phyloP scores from a whole-genome alignment of 768 basidiomycete genomes.

The Trametes punicea region DNA sequence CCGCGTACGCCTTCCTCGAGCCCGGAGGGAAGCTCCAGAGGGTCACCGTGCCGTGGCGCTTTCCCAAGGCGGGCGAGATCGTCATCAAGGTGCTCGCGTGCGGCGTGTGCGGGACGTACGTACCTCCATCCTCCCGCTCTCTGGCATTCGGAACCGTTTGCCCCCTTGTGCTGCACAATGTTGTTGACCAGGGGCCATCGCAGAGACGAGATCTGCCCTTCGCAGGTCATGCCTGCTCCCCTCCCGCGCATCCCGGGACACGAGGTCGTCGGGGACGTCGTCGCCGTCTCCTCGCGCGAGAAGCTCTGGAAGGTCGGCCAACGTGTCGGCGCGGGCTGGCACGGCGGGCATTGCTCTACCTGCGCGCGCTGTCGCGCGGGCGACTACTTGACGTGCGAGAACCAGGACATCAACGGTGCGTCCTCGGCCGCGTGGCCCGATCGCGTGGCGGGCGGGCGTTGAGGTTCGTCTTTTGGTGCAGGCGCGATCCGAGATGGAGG shows the following conservation, averaged over 20 bases:
- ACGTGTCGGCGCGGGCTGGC: conserved; percentile 32
- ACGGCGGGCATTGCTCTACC: conserved; percentile 26
- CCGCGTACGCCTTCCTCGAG: conserved; percentile 24
- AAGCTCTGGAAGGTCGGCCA: conserved; percentile 25
- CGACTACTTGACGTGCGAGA: conserved; percentile 27
- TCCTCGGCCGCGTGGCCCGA: no score
- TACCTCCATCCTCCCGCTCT: not conserved
- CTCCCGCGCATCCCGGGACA: conserved; percentile 30
- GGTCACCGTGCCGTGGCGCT: conserved; percentile 22
- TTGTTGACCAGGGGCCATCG: not conserved
- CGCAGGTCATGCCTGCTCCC: conserved; percentile 11
- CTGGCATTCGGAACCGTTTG: no score
- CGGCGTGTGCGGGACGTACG: conserved; percentile 27
- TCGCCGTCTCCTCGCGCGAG: conserved; percentile 21
- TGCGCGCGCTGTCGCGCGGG: conserved; percentile 28
- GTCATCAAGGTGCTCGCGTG: conserved; percentile 29
- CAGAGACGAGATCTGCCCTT: conserved; percentile 23
- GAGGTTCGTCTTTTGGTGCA: not conserved
- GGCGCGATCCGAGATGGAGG: conserved; percentile 29
- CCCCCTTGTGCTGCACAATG: not conserved
- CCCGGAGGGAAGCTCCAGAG: conserved; percentile 23
- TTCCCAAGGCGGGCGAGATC: conserved; percentile 23
- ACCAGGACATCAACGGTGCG: conserved; percentile 25
- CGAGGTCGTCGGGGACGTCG: conserved; percentile 29
- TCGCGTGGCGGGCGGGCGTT: not conserved